Evolutionary conservation across 441 rosid species (phyloP), one percentile per base, ranked within the genome.

Genomic region (Pelargonium cotyledonis): DNA sequence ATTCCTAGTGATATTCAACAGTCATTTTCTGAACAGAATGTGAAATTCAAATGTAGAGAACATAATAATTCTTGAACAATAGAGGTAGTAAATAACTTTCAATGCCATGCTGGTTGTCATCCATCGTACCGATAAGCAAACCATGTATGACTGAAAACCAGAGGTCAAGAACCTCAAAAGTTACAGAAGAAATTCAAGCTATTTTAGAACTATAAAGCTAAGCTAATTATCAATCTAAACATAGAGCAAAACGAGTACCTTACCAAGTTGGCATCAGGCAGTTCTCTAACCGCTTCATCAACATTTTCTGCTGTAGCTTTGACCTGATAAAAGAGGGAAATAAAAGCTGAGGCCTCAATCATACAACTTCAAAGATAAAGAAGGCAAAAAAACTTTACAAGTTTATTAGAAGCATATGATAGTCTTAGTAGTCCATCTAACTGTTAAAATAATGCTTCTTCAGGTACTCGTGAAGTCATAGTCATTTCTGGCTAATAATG

Each of bases 241-340:
- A 73, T 51, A 76, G 75, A 80, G 73, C 41, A 80, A 70, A 77
- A 75, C 74, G 81, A 85, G 80, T 80, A 79, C 87, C 95, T 80
- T 85, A 92, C 99, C 95, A 68, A 71, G 79, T 95, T 92, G 74
- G 99, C 99, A 72, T 95, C 99, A 4, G 99, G 99, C 85, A 95
- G 96, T 82, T 95, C 99, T 82, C 94, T 83, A 63, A 82, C 95
- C 8, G 99, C 99, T 1, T 86, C 99, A 77, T 90, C 94, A 51
- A 95, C 89, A 80, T 88, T 90, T 78, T 89, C 96, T 60, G 99
- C 99, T 6, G 99, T 89, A 82, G 80, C 79, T 83, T 87, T 95
- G 71, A 92, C 89, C 99, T 95, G 82, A 75, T 72, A 60, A 65
- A 43, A 35, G 65, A 70, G 29, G 76, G 57, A 55, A 67, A 62